Conservation (phyloP, 2,329 filamentous ascomycete species). For the Colletotrichum sp. region DNA sequence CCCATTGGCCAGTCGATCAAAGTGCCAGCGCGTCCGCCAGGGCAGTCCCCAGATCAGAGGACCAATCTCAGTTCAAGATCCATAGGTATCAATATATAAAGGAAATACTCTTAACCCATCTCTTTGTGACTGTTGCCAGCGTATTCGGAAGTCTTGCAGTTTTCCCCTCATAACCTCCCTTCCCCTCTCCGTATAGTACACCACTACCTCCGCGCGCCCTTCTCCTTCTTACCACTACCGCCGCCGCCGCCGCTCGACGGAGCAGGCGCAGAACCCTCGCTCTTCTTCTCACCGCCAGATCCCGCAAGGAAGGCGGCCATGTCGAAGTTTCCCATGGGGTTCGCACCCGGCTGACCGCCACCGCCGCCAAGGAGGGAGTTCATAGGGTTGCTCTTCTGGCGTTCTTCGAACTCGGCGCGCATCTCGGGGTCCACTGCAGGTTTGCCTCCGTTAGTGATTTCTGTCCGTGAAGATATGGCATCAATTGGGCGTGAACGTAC, state of each 20-base stretch:
- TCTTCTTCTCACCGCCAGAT: conserved; percentile 45
- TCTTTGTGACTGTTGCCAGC: neutral
- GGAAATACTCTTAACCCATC: neutral
- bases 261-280: conserved; percentile 38
- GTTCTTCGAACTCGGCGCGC: conserved; percentile 88
- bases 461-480: neutral
- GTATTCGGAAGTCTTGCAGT: neutral
- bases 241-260: conserved; percentile 23
- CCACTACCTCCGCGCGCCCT: conserved; percentile 42
- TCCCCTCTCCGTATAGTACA: neutral
- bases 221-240: conserved; percentile 39
- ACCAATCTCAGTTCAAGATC: neutral
- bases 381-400: conserved; percentile 78
- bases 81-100: conserved; percentile 4
- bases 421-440: conserved; percentile 92
- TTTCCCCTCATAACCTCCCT: neutral
- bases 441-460: neutral
- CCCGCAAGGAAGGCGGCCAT: conserved; percentile 69
- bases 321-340: conserved; percentile 61
- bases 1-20: neutral
- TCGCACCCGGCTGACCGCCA: conserved; percentile 30
- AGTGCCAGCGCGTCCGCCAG: fast-evolving
- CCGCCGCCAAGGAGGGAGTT: conserved; percentile 55
- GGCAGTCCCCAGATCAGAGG: fast-evolving
- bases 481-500: conserved; percentile 55